Evolutionary conservation across 768 basidiomycete genomes (phyloP).

Genomic region (Lepiota subincarnata): DNA sequence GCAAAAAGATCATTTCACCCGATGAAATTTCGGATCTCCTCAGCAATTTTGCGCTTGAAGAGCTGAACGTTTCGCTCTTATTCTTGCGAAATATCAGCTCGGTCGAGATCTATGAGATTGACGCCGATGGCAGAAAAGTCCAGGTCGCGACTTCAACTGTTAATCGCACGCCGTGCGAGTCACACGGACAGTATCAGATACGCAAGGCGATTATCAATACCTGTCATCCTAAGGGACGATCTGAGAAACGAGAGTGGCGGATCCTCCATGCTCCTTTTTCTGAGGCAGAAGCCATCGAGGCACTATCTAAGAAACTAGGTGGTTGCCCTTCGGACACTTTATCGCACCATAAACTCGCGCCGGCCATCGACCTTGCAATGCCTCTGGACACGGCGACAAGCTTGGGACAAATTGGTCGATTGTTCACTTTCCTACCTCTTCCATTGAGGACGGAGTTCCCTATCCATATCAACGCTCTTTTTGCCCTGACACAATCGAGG

Average conservation of each 20-base stretch:
- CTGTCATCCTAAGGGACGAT: not conserved
- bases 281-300: slow-evolving; percentile 19
- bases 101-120: slow-evolving; percentile 37
- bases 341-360: slow-evolving; percentile 38
- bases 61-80: slow-evolving; percentile 36
- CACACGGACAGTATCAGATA: not conserved
- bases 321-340: slow-evolving; percentile 22
- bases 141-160: slow-evolving; percentile 1
- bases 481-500: slow-evolving; percentile 42
- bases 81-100: slow-evolving; percentile 38
- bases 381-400: slow-evolving; percentile 20
- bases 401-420: slow-evolving; percentile 24
- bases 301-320: slow-evolving; percentile 23
- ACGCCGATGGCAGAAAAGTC: slow-evolving; percentile 17
- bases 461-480: slow-evolving; percentile 41
- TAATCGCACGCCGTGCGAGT: slow-evolving; percentile 10
- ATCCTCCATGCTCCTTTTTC: slow-evolving; percentile 28
- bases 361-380: slow-evolving; percentile 34
- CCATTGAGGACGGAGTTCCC: slow-evolving; percentile 43
- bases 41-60: slow-evolving; percentile 34
- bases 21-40: slow-evolving; percentile 35
- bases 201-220: slow-evolving; percentile 15
- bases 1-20: slow-evolving; percentile 25
- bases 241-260: slow-evolving; percentile 27
- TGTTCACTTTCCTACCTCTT: slow-evolving; percentile 48